Evolutionary conservation across 306 rosid genomes (phyloP).

Genomic region (Begonia fuchsioides): DNA sequence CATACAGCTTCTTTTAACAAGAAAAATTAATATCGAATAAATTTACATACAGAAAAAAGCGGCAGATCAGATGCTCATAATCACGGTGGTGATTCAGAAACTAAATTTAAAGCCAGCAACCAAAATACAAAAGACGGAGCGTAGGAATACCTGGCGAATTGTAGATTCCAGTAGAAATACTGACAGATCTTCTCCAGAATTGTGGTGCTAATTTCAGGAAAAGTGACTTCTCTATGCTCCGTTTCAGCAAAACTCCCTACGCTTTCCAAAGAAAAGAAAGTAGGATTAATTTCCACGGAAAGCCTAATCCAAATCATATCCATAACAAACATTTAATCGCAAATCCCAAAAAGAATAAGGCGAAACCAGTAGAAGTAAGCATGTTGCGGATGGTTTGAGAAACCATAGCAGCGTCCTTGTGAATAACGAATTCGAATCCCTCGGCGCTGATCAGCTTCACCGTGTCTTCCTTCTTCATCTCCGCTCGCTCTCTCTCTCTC

Average conservation of each 20-base stretch:
- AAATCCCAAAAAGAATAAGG: constrained; percentile 1
- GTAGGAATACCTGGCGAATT: constrained; percentile 59
- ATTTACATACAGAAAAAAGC: too few relatives aligned
- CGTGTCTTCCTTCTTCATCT: constrained; percentile 74
- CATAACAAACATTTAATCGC: neutral
- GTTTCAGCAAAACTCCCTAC: constrained; percentile 83
- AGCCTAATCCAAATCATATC: too few relatives aligned
- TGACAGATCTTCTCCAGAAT: constrained; percentile 98
- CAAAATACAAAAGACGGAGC: neutral
- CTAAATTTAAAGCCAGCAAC: neutral
- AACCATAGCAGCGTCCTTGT: constrained; percentile 97
- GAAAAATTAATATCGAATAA: too few relatives aligned
- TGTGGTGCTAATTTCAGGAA: constrained; percentile 91
- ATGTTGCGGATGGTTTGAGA: constrained; percentile 94
- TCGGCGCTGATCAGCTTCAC: constrained; percentile 76
- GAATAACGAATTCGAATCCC: constrained; percentile 86
- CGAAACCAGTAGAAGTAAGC: constrained; percentile 90
- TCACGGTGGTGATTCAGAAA: neutral
- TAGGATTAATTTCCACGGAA: neutral
- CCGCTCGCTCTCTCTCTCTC: neutral
- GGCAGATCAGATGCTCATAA: neutral
- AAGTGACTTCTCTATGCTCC: constrained; percentile 70
- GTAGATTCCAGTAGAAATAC: constrained; percentile 93
- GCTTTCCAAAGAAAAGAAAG: constrained; percentile 1
- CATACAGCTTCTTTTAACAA: too few relatives aligned